Percentiles rank a stretch among this genome's conserved stretches.
Conservation (phyloP, 169 alveolate species). For the Babesia ovis region DNA sequence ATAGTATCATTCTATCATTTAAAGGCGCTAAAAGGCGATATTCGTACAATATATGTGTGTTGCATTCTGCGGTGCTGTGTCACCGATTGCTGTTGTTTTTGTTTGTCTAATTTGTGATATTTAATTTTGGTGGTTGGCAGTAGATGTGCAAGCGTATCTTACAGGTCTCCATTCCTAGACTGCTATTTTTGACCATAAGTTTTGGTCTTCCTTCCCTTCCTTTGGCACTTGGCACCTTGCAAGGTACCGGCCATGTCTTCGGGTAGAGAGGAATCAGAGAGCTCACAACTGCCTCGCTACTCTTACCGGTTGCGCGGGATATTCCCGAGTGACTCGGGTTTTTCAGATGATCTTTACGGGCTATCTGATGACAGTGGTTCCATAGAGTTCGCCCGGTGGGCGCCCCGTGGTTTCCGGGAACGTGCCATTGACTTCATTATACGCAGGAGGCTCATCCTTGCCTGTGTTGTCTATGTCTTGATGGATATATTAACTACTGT, state of each 20-base stretch:
- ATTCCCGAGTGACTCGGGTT: neutral
- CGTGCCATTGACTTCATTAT: neutral
- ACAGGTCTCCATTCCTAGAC: no score
- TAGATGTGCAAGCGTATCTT: no score
- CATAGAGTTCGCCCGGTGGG: neutral
- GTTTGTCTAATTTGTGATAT: neutral
- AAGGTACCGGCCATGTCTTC: neutral
- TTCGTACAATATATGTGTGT: neutral
- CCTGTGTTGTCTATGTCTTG: slow-evolving; percentile 36
- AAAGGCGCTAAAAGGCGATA: neutral
- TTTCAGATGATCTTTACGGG: slow-evolving; percentile 3
- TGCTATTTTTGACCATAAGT: no score
- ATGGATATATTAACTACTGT: slow-evolving; percentile 64
- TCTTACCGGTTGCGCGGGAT: neutral
- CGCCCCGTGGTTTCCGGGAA: neutral
- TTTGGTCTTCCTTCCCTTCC: no score
- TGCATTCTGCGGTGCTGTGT: neutral
- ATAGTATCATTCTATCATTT: neutral
- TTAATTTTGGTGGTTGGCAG: neutral
- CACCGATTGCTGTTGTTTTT: neutral
- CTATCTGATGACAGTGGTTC: neutral
- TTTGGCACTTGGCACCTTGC: neutral
- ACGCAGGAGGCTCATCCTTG: neutral
- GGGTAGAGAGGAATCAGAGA: neutral
- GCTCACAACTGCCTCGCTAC: neutral